phyloP scores from a whole-genome alignment of 2,329 filamentous ascomycete species.

The Fusarium subglutinans region DNA sequence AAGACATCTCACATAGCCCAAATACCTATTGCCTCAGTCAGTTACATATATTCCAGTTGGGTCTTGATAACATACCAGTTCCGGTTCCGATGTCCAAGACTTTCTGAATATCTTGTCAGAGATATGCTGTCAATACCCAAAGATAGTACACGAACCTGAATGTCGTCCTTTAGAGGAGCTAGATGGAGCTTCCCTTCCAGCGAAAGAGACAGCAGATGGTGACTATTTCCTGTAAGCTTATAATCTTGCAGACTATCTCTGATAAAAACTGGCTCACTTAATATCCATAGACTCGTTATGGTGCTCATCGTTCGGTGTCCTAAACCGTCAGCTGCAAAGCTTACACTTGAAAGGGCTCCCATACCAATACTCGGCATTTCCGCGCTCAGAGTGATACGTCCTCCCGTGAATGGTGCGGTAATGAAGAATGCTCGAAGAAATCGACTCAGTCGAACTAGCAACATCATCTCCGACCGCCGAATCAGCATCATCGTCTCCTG shows the following conservation, averaged over 20 bases:
- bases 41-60: too few relatives aligned
- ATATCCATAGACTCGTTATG: constrained; percentile 38
- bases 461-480: constrained; percentile 27
- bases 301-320: constrained; percentile 34
- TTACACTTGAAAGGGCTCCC: fast-evolving
- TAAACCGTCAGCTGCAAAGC: background rate
- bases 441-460: constrained; percentile 35
- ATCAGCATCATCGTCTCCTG: constrained; percentile 4
- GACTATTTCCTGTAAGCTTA: too few relatives aligned
- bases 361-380: constrained; percentile 39
- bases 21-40: constrained; percentile 38
- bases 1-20: constrained; percentile 54
- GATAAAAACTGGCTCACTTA: background rate
- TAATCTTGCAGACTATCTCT: too few relatives aligned
- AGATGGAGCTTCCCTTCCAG: constrained; percentile 14
- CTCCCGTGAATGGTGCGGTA: constrained; percentile 37
- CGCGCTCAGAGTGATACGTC: constrained; percentile 36
- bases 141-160: constrained; percentile 18
- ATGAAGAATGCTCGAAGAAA: constrained; percentile 35
- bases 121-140: fast-evolving
- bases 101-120: constrained; percentile 10
- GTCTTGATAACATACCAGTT: constrained; percentile 56
- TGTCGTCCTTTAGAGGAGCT: constrained; percentile 35
- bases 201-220: constrained; percentile 9
- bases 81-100: constrained; percentile 64